Percentiles rank a stretch among this genome's conserved stretches.
Conservation (phyloP, 352 stramenopile genomes). For the Phytopythium helicoides region DNA sequence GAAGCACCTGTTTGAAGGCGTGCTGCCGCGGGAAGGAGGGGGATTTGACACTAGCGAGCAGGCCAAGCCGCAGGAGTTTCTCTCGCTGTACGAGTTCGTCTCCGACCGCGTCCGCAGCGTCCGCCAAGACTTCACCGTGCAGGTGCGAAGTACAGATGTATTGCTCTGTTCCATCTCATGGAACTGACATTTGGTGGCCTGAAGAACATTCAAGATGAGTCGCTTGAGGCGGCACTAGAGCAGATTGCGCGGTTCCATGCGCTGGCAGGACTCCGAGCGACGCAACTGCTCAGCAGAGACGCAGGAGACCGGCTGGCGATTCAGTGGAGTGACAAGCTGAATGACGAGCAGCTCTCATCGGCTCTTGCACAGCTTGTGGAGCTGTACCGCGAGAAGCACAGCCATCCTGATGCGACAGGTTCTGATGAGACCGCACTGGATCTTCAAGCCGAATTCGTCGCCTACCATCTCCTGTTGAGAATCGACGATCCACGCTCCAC, state of each 20-base stretch:
- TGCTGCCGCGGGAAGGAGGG: conserved; percentile 29
- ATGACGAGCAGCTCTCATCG: conserved; percentile 67
- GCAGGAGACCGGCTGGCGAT: conserved; percentile 5
- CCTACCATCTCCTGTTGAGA: conserved; percentile 60
- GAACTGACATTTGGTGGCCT: background rate
- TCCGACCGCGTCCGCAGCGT: conserved; percentile 68
- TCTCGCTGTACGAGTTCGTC: conserved; percentile 69
- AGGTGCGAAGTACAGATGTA: conserved; percentile 32
- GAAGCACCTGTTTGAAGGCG: conserved; percentile 36
- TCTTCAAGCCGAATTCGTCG: conserved; percentile 38
- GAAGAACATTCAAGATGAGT: conserved; percentile 33
- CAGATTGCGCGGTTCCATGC: conserved; percentile 57
- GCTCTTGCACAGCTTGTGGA: conserved; percentile 52
- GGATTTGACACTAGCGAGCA: conserved; percentile 21
- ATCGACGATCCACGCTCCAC: conserved; percentile 41
- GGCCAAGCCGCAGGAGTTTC: conserved; percentile 26
- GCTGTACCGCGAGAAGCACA: conserved; percentile 22
- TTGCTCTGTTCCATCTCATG: background rate
- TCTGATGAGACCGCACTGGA: conserved; percentile 1
- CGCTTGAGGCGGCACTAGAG: conserved; percentile 41
- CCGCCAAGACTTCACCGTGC: conserved; percentile 68
- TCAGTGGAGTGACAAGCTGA: conserved; percentile 68
- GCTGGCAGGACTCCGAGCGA: conserved; percentile 34
- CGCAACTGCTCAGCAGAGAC: conserved; percentile 23
- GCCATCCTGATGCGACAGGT: background rate